These are phyloP conservation scores for Hypoxylon sp. DNA, from an alignment of 2,329 filamentous ascomycete genomes.

Conservation along the genomic window DNA sequence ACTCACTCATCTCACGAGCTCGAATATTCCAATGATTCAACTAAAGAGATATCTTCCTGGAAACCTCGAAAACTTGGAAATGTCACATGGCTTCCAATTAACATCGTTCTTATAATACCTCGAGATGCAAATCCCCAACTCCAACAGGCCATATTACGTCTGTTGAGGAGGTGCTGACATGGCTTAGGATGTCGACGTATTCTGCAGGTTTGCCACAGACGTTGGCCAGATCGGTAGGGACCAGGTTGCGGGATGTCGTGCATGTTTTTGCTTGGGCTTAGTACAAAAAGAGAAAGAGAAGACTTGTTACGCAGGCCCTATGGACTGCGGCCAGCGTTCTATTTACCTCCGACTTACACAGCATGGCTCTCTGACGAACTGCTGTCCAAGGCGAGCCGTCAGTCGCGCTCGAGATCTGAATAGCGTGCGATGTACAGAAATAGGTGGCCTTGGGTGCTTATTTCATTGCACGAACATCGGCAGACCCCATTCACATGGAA, in stretches of 20 bases:
- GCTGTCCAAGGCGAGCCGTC: conserved; percentile 36
- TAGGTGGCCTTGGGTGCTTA: conserved; percentile 34
- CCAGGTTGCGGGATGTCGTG: conserved; percentile 47
- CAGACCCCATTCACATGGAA: conserved; percentile 32
- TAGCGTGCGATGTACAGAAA: conserved; percentile 39
- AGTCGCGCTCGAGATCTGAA: conserved; percentile 36
- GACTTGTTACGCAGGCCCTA: conserved; percentile 40
- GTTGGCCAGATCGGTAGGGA: conserved; percentile 43
- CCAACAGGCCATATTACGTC: conserved; percentile 27
- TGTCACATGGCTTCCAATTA: conserved; percentile 28
- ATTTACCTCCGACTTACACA: conserved; percentile 51
- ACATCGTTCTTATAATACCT: conserved; percentile 10
- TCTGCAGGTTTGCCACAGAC: conserved; percentile 44
- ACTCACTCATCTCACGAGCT: conserved; percentile 36
- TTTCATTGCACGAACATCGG: conserved; percentile 36
- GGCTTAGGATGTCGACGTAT: conserved; percentile 21
- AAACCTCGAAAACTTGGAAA: conserved; percentile 21
- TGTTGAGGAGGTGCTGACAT: conserved; percentile 25
- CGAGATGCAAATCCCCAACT: conserved; percentile 11
- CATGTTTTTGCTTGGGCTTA: conserved; percentile 41
- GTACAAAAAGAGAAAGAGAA: conserved; percentile 38
- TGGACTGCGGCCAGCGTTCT: conserved; percentile 39
- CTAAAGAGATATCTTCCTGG: conserved; percentile 23
- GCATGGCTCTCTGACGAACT: conserved; percentile 45
- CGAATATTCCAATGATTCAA: conserved; percentile 27